phyloP scores from a whole-genome alignment of 768 basidiomycete species.

The Rhodosporidiobolus sp. region DNA sequence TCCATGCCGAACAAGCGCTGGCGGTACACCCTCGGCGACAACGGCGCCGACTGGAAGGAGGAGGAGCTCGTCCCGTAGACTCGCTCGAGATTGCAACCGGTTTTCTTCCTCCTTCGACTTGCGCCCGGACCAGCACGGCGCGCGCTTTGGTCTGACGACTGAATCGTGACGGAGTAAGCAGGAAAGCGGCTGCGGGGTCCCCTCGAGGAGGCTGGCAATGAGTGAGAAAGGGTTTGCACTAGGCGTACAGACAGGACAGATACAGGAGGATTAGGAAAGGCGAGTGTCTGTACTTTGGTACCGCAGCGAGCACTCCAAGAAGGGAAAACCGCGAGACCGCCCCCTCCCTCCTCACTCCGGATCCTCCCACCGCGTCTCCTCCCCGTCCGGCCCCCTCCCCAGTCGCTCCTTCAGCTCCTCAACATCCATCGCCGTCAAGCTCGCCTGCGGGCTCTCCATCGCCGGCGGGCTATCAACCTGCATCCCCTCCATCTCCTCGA shows the following conservation, averaged over 20 bases:
- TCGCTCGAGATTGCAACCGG: not conserved
- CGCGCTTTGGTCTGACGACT: too few species aligned
- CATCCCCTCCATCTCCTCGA: not conserved
- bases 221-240: too few species aligned
- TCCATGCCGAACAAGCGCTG: constrained; percentile 27
- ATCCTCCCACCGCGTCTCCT: constrained; percentile 1
- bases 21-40: not conserved
- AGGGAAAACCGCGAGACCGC: not conserved
- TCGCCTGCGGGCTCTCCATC: not conserved
- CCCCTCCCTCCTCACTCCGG: constrained; percentile 7
- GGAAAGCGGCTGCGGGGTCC: too few species aligned
- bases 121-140: too few species aligned
- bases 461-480: not conserved
- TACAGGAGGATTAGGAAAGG: not conserved
- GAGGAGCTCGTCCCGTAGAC: constrained; percentile 21
- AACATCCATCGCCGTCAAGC: not conserved
- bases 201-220: too few species aligned
- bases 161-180: too few species aligned
- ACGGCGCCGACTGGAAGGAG: constrained; percentile 11
- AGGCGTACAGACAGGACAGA: too few species aligned
- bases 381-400: not conserved
- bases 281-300: not conserved
- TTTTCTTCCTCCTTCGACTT: too few species aligned
- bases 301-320: not conserved
- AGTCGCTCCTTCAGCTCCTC: not conserved